Evolutionary conservation across 106 monocot genomes (phyloP), one percentile per base, ranked within the genome.

Genomic region (Acorus gramineus): DNA sequence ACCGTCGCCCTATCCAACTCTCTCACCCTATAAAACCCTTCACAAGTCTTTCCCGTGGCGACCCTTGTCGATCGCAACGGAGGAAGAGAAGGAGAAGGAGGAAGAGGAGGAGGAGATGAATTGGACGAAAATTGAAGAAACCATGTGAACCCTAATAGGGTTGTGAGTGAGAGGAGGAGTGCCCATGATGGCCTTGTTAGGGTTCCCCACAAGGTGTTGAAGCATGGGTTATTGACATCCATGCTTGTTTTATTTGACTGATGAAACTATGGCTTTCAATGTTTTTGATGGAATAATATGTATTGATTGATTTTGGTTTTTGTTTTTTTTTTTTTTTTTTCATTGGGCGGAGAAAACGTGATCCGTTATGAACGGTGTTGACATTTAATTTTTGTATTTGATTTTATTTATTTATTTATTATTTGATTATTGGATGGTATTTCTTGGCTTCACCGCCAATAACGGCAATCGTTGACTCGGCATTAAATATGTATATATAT

Each of bases 1-100:
- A 66, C 69, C 13, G 7, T 45, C 70, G 43, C 60, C 72, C 10
- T 66, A 64, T 72, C 70, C 56, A 51, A 14, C 47, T 13, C 53
- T 11, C 63, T 64, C 2, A 53, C 58, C 2, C 47, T 59, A 59
- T 80, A 90, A 60, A 90, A 85, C 8, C 72, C 75, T 3, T 66
- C 53, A 66, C 89, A 89, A 53, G 61, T 77, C 3, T 5, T 55
- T 5, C 13, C 45, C 2, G 4, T 49, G 2, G 6, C 7, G 44
- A 47, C 28, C 56, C 68, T 11, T 0, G 4, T 12, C 11, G 3
- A 5, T 14, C 14, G 42, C 12, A n/a, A 7, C 5, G 62, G 7
- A n/a, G 28, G 5, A 7, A 64, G 55, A n/a, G 43, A 0, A 51
- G 55, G n/a, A 14, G 11, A 4, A 14, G 56, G 8, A 4, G 46